A percentile compares a stretch with the other conserved stretches of the same genome.
Evolutionary conservation across 2,329 filamentous ascomycete species (phyloP).

Genomic region (Teratosphaeria gauchensis): DNA sequence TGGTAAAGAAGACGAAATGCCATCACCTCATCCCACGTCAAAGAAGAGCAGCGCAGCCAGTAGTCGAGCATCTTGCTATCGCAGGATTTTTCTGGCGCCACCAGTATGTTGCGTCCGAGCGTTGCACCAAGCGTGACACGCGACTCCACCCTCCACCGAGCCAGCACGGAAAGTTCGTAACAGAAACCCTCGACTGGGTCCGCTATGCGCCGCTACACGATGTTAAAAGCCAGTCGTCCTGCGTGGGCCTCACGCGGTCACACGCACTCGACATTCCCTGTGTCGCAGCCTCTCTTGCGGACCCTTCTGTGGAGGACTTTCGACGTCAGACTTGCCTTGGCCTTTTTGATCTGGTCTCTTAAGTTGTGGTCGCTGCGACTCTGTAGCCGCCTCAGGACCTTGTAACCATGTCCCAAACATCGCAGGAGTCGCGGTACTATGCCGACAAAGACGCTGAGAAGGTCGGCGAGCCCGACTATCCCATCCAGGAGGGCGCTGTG

Average conservation of each 20-base stretch:
- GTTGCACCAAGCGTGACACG: neutral
- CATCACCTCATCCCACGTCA: neutral
- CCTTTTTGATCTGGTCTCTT: neutral
- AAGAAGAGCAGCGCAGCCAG: neutral
- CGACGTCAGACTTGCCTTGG: neutral
- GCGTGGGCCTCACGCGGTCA: neutral
- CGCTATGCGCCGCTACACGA: neutral
- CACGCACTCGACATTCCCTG: neutral
- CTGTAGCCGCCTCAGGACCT: neutral
- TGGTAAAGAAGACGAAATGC: neutral
- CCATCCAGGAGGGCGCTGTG: neutral
- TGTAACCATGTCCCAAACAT: neutral
- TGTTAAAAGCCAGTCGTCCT: neutral
- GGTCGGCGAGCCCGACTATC: neutral
- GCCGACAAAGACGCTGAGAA: neutral
- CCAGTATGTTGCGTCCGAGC: neutral
- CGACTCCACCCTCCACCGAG: neutral
- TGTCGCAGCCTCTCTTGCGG: neutral
- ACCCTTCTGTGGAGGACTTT: neutral
- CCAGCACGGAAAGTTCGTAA: neutral
- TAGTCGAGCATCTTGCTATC: neutral
- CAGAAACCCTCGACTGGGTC: neutral
- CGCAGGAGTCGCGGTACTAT: neutral
- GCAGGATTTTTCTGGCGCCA: neutral
- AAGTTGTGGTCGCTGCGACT: neutral